Evolutionary conservation across 331 rosid genomes (phyloP).

Genomic region (Quercus phellos): DNA sequence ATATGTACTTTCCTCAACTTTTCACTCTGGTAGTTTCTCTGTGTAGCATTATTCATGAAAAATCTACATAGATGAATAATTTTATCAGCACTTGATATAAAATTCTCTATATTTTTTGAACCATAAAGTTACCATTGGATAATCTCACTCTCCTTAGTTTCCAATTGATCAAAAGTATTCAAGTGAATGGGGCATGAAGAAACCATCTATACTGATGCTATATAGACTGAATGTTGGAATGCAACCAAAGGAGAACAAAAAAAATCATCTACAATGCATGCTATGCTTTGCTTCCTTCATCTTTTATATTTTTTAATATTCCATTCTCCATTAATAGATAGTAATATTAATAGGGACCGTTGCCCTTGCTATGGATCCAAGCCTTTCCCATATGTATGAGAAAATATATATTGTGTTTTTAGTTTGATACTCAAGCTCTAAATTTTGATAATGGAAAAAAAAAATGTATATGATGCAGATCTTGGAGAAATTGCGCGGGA

Average conservation of each 20-base stretch:
- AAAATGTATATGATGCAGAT: slow-evolving; percentile 34
- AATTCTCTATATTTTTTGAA: not conserved
- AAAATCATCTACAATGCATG: not conserved
- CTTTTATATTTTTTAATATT: not conserved
- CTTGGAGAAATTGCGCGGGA: slow-evolving; percentile 78
- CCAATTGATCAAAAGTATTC: not conserved
- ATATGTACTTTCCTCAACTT: slow-evolving; percentile 1
- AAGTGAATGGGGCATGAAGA: not conserved
- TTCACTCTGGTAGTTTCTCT: not conserved
- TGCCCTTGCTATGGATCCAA: not conserved
- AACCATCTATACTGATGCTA: not conserved
- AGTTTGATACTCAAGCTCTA: slow-evolving; percentile 6
- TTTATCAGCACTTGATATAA: not conserved
- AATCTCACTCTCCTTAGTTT: not conserved
- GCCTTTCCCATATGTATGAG: not conserved
- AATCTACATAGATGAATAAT: not conserved
- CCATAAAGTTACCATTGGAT: not conserved
- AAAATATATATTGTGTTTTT: not conserved
- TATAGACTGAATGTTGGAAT: not conserved
- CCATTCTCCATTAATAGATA: not conserved
- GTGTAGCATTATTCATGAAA: not conserved
- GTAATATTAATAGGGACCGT: not conserved
- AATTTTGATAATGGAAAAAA: not conserved
- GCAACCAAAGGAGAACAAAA: not conserved
- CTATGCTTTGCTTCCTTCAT: not conserved